Base-by-base conservation (phyloP, 2,329 filamentous ascomycete species). In the Epicoccum sorghinum region DNA sequence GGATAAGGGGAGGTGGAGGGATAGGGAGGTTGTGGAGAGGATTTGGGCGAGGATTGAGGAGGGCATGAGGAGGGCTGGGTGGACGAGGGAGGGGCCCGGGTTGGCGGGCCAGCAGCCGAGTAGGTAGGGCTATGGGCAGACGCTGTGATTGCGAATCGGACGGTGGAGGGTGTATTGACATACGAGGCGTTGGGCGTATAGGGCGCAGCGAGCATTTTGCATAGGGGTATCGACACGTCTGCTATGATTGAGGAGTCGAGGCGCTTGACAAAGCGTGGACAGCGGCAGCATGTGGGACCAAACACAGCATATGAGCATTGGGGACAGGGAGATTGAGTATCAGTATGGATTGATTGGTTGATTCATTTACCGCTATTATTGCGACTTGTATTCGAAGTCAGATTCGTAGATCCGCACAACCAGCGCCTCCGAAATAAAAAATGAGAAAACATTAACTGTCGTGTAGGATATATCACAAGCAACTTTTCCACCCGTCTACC, bases 11-110 rank as follows among this genome's bases (percentile, higher is more conserved):
- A 68, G 88, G 56, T 98, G 93, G 87, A 83, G 93, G 65, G 95
- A 99, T 76, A 84, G 93, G 45, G 95, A 98, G 79, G 87, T 96
- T 14, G 91, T 97, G 8, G 95, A 98, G 81, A 82, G 86, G 55
- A 91, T 99, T 58, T 99, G 95, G 95, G 89, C 89, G 69, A 81
- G 85, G 4, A 89, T 99, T 60, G 95, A 98, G 81, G 83, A 83
- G 61, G 89, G 89, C 59, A 98, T 99, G 95, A 84, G 88, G 67
- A 82, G 83, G 57, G 91, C 88, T 72, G 93, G 92, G 2, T 97
- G 92, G 91, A 85, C 83, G 50, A 87, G 83, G 70, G 89, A 92
- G 66, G 84, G 87, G 8, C 87, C 88, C 2, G 74, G 79, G 18
- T 35, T 72, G 48, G 66, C 65, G 29, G 69, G 65, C 36, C 41